These are phyloP conservation scores for Aspergillus fumigatiaffinis DNA, from an alignment of 2,329 filamentous ascomycete species.

Conservation along the genomic window DNA sequence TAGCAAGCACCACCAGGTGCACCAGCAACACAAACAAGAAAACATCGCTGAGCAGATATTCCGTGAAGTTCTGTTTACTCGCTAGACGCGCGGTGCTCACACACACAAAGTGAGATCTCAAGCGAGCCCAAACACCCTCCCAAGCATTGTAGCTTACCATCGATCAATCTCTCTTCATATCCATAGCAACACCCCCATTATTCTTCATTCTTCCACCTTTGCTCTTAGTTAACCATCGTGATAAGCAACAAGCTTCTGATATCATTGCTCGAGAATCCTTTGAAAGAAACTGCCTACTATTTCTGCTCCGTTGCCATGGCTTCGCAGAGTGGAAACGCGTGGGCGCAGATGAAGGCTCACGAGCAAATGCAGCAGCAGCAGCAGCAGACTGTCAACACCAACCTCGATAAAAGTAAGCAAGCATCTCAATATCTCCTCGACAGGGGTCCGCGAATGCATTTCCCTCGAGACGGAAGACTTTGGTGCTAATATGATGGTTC, in stretches of 20 bases:
- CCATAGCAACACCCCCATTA: neutral
- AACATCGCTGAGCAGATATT: neutral
- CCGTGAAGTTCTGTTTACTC: neutral
- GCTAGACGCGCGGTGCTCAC: neutral
- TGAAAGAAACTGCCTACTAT: neutral
- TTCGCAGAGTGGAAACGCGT: slow-evolving; percentile 23
- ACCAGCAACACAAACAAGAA: neutral
- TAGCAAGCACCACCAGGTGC: neutral
- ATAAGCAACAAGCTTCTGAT: neutral
- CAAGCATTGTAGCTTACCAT: neutral
- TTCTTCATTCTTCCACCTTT: neutral
- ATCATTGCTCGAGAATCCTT: neutral
- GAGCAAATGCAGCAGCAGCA: slow-evolving; percentile 9
- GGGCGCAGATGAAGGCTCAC: slow-evolving; percentile 20
- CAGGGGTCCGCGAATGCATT: neutral
- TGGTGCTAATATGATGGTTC: neutral
- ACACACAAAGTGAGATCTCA: too few relatives aligned
- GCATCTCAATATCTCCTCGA: neutral
- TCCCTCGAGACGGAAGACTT: neutral
- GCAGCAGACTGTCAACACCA: neutral
- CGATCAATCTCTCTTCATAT: neutral
- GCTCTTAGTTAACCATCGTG: neutral
- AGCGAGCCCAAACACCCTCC: neutral
- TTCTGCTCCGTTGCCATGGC: slow-evolving; percentile 7
- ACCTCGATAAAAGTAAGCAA: slow-evolving; percentile 5